phyloP scores from a whole-genome alignment of 2,329 filamentous ascomycete genomes.

The Colletotrichum tamarilloi region DNA sequence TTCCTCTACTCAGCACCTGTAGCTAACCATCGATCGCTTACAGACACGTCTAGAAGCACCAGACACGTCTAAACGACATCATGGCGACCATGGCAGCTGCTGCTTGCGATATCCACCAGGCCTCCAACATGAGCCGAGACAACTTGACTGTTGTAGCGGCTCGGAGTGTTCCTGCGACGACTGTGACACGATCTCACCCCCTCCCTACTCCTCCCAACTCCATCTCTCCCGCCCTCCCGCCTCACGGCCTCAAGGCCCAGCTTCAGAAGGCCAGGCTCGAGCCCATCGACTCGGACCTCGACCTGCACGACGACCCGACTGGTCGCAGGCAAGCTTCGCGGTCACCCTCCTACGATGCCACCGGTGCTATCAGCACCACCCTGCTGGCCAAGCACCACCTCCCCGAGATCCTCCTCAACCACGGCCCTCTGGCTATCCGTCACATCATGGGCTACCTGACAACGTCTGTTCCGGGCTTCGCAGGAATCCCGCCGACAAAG shows the following conservation, averaged over 20 bases:
- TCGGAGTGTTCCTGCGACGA: conserved; percentile 68
- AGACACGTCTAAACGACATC: conserved; percentile 48
- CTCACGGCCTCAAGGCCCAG: conserved; percentile 81
- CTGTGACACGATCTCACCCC: conserved; percentile 68
- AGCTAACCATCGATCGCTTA: conserved; percentile 45
- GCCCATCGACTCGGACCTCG: conserved; percentile 85
- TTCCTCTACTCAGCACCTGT: conserved; percentile 5
- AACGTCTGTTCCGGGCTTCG: conserved; percentile 92
- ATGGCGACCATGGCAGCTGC: conserved; percentile 75
- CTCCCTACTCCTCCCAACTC: conserved; percentile 95
- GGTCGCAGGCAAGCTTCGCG: conserved; percentile 46
- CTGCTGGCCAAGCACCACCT: conserved; percentile 92
- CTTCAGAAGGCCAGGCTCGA: conserved; percentile 70
- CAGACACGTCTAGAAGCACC: conserved; percentile 60
- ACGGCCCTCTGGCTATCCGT: conserved; percentile 92
- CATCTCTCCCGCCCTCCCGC: conserved; percentile 87
- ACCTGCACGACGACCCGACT: conserved; percentile 68
- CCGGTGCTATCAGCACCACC: conserved; percentile 84
- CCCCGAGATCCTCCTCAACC: conserved; percentile 87
- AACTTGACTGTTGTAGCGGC: conserved; percentile 79
- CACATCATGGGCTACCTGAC: conserved; percentile 96
- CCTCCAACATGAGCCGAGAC: conserved; percentile 70
- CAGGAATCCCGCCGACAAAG: conserved; percentile 87
- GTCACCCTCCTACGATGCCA: conserved; percentile 72
- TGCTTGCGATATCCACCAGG: conserved; percentile 75